Base-by-base conservation (phyloP, 2,329 filamentous ascomycete genomes). In the Curvularia spicifera region DNA sequence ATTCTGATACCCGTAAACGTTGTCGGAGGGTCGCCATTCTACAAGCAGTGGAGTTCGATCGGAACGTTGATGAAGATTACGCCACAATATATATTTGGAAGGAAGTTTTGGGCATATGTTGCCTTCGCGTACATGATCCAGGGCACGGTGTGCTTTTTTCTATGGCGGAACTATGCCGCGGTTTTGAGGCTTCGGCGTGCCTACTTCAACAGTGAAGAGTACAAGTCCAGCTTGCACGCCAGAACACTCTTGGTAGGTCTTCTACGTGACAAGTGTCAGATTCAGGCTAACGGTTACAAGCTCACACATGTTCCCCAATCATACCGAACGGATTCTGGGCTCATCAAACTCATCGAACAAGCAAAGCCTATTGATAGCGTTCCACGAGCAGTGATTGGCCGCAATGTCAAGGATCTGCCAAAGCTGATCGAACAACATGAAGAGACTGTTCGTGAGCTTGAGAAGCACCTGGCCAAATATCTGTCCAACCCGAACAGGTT, bases 371-470 rank as follows among this genome's bases (percentile, higher is more conserved):
- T 88, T 24, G 88, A 89, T 18, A 89, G 88, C 6, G 85, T 92
- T 54, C 91, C 93, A 2, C 84, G 90, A 65, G 91, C 90, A 35
- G 89, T 90, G 8, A 89, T 98, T 65, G 93, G 91, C 22, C 88
- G 94, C 61, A 97, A 97, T 69, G 92, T 97, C 61, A 96, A 94
- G 74, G 88, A 93, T 31, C 81, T 99, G 9, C 95, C 95, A 18
- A 83, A 89, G 15, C 80, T 98, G 57, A 95, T 98, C 61, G 86
- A 89, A 59, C 85, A 95, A 71, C 93, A 98, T 72, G 89, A 91
- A 50, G 83, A 89, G 61, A 83, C 88, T 0, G 94, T 99, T 22
- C 87, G 90, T 48, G 83, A 91, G 65, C 84, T 99, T 35, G 95
- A 98, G 76, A 85, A 85, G 42, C 84, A 94, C 13, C 79, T 99